Base-by-base conservation (phyloP, 2,329 filamentous ascomycete genomes). In the Aspergillus thermomutatus region DNA sequence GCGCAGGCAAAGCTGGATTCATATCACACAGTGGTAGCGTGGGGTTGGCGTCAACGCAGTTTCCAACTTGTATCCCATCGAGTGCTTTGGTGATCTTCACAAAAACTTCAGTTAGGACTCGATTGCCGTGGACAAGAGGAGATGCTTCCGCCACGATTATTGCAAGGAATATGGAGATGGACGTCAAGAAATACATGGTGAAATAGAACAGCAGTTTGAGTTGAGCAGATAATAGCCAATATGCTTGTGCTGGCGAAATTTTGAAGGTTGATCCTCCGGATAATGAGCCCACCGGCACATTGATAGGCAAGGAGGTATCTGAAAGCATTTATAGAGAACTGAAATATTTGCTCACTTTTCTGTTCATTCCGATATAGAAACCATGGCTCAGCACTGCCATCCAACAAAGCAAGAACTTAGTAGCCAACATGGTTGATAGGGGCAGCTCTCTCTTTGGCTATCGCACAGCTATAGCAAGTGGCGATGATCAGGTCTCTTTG, bases 1-100 rank as follows among this genome's bases (percentile, higher is more conserved):
- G 73, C 5, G 31, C 31, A 14, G 74, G 69, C 2, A 78, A 68
- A 4, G 61, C 49, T 11, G 54, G 37, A 3, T 58, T 52, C 17
- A 66, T 64, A 8, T 64, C 54, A 27, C 60, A 55, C 11, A 69
- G 34, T 23, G 64, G 61, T 8, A 67, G 45, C 2, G n/a, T 31
- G 49, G 56, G 46, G 1, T 60, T 43, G 10, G 43, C 21, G 3
- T 70, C 28, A 25, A 60, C 55, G 57, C 70, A 73, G 45, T 65
- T 63, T 4, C 62, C 64, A 6, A 70, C 23, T 19, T 46, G 43
- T 26, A 46, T 46, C 23, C 21, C 43, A 17, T 25, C 43, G 43
- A 23, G 43, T 23, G 11, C 43, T 46, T 23, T 11, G 8, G 23
- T 25, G 21, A 25, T 14, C 43, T 46, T 23, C 6, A 46, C 10